Evolutionary conservation across 306 rosid species (phyloP), one percentile per base, ranked within the genome.

Genomic region (Lotus japonicus): DNA sequence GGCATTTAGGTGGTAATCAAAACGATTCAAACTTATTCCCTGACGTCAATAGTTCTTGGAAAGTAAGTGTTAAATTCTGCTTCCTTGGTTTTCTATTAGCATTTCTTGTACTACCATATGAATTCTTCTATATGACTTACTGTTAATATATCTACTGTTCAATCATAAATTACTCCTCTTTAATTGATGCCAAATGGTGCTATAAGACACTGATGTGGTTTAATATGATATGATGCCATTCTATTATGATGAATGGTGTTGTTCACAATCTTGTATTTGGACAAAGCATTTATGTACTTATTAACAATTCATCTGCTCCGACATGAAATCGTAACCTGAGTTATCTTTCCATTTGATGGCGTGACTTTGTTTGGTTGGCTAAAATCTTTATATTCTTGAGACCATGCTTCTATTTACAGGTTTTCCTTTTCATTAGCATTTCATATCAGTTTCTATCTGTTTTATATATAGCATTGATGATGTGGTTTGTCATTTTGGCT

Each of bases 31-130:
- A 68, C 67, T 44, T 94, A 75, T 94, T 94, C 71, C 99, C 97
- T 12, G 79, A 77, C 4, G 97, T 94, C 1, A 87, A 88, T 64
- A 94, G 99, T 74, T 61, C 96, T 71, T 94, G 99, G 99, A 86
- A 87, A 75, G 99, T 94, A 87, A 18, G 97, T 82, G n/a, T 17
- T 18, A 54, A 62, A 33, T 41, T 54, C 44, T 59, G 16, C 31
- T 61, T 69, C 60, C 53, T 65, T 38, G 50, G 48, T 50, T 48
- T 43, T 45, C 54, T 44, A 9, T 59, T 38, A 16, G 51, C 61
- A 23, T 49, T 60, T 17, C 19, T 38, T 7, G 19, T 18, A 35
- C 41, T 35, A 0, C 60, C 15, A 16, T n/a, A 66, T 66, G 64
- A 55, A 61, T 46, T 50, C 48, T 72, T 51, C 54, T 26, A 1